These are phyloP conservation scores for Lactarius indigo DNA, from an alignment of 768 basidiomycete genomes.

Conservation along the genomic window DNA sequence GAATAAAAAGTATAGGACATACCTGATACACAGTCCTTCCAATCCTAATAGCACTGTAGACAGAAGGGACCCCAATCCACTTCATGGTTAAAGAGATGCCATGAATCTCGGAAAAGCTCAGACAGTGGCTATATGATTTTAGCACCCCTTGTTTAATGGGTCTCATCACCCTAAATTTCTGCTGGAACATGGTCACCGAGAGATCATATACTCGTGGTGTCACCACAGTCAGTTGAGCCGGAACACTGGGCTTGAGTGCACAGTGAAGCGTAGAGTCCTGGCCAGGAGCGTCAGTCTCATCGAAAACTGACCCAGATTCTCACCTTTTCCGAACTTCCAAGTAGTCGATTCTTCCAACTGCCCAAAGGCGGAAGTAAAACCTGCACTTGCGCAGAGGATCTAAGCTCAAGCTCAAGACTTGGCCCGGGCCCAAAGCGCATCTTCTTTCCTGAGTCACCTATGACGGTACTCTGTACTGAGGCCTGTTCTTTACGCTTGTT, in stretches of 20 bases:
- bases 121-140: not conserved
- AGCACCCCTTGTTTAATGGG: not conserved
- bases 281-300: slow-evolving; percentile 29
- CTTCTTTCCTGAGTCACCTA: slow-evolving; percentile 34
- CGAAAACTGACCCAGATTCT: slow-evolving; percentile 27
- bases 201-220: slow-evolving; percentile 11
- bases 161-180: not conserved
- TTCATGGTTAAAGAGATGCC: slow-evolving; percentile 31
- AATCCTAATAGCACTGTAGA: slow-evolving; percentile 39
- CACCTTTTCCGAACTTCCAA: not conserved
- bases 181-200: slow-evolving; percentile 4
- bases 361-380: slow-evolving; percentile 17
- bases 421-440: not conserved
- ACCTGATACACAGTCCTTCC: slow-evolving; percentile 60
- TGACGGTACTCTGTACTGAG: not conserved
- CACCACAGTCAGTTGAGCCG: slow-evolving; percentile 7
- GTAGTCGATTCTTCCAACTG: slow-evolving; percentile 16
- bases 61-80: slow-evolving; percentile 4
- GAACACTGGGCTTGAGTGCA: too few species aligned
- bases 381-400: slow-evolving; percentile 10
- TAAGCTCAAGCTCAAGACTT: not conserved
- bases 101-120: slow-evolving; percentile 24
- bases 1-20: not conserved
- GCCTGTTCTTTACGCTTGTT: slow-evolving; percentile 25
- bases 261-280: slow-evolving; percentile 5